These are phyloP conservation scores for Venturia carpophila DNA, from an alignment of 2,329 filamentous ascomycete species.

Conservation along the genomic window DNA sequence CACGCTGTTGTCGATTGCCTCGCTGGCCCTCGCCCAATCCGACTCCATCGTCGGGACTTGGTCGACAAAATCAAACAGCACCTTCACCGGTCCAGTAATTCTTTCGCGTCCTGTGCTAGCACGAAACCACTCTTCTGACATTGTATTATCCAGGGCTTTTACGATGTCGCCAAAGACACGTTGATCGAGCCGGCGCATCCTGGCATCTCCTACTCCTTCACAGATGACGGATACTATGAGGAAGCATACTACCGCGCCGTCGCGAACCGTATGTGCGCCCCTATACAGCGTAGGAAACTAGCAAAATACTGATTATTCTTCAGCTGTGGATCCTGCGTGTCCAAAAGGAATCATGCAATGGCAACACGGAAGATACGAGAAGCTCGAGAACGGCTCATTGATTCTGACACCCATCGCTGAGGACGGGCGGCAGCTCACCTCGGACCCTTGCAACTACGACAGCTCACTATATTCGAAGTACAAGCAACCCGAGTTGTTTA, in stretches of 20 bases:
- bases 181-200: constrained; percentile 59
- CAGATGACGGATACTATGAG: constrained; percentile 58
- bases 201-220: constrained; percentile 69
- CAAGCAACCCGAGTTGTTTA: constrained; percentile 55
- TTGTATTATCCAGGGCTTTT: constrained; percentile 50
- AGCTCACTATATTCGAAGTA: constrained; percentile 56
- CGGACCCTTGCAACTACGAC: constrained; percentile 53
- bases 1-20: constrained; percentile 23
- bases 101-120: not conserved
- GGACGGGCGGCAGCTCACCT: constrained; percentile 60
- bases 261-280: constrained; percentile 52
- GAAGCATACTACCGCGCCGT: constrained; percentile 62
- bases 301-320: constrained; percentile 23
- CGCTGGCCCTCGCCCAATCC: constrained; percentile 5
- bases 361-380: constrained; percentile 59
- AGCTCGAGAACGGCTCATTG: constrained; percentile 51
- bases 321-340: constrained; percentile 53
- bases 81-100: constrained; percentile 60
- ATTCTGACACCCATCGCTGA: constrained; percentile 52
- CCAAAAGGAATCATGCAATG: constrained; percentile 61
- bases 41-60: constrained; percentile 58
- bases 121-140: constrained; percentile 21
- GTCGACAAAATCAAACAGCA: constrained; percentile 62
- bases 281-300: not conserved
- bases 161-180: constrained; percentile 57